Conservation (phyloP, 1,284 basidiomycete species). For the Leccinum subrobustum region DNA sequence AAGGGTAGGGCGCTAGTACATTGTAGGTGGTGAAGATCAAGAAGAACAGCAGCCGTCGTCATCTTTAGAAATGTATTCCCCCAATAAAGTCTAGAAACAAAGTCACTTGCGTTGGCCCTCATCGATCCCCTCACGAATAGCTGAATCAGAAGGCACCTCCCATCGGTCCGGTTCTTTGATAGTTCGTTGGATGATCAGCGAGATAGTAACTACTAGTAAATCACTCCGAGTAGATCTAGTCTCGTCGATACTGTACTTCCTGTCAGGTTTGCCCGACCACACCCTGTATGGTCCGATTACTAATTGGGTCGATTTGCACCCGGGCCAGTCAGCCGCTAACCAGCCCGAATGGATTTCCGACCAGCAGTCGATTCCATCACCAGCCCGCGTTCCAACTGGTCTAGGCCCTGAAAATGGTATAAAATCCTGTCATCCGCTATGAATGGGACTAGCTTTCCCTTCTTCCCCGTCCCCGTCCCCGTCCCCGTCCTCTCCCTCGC, state of each 20-base stretch:
- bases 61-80: background rate
- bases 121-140: background rate
- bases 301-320: too few species aligned
- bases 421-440: background rate
- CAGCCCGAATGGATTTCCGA: background rate
- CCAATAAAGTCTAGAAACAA: background rate
- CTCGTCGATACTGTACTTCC: too few species aligned
- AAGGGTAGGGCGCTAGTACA: background rate
- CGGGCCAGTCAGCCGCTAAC: too few species aligned
- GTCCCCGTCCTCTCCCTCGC: background rate
- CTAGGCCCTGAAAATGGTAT: slow-evolving; percentile 1
- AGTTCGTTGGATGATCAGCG: too few species aligned
- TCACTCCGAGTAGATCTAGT: too few species aligned
- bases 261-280: too few species aligned
- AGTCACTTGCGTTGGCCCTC: background rate
- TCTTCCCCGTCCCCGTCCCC: background rate
- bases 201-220: too few species aligned
- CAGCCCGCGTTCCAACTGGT: background rate
- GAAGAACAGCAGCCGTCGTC: background rate
- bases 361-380: background rate
- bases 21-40: background rate
- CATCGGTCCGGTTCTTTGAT: too few species aligned
- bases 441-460: background rate
- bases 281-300: too few species aligned
- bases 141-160: background rate